Base-by-base conservation (phyloP, 164 flowering plant genomes). In the Stephania yunnanensis region DNA sequence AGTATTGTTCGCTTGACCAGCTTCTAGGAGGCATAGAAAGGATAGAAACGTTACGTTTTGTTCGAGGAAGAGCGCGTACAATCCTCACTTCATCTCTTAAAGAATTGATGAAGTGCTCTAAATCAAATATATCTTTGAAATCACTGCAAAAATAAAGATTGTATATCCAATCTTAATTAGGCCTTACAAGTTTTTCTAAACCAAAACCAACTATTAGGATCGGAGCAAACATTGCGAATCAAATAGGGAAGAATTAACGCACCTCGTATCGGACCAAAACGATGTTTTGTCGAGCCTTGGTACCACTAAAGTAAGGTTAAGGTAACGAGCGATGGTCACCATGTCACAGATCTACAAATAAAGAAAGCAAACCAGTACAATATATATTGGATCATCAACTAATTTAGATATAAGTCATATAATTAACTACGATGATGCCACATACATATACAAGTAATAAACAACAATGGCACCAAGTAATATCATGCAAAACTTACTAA, bases 181-280 rank as follows among this genome's bases (percentile, higher is more conserved):
- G 25, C 25, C 25, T 25, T 25, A 25, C 25, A 25, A 25, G 25
- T 25, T 25, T 25, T 25, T 25, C 25, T 25, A 25, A 25, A 25
- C 25, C 25, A 25, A 25, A 25, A 25, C 25, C 25, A 19, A n/a
- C n/a, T n/a, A n/a, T n/a, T n/a, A n/a, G n/a, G n/a, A n/a, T n/a
- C n/a, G n/a, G n/a, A n/a, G n/a, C n/a, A n/a, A n/a, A n/a, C n/a
- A n/a, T n/a, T n/a, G n/a, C 66, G 20, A 20, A 61, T 29, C 15
- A 69, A 29, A 20, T 2, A 74, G 58, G 19, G 61, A 1, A 31
- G 30, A 73, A 63, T 7, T 7, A 73, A 52, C 55, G 20, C 80
- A 91, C 98, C 98, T 93, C 30, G 91, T 87, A 78, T 94, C 98
- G 17, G 96, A 88, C 98, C 98, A 94, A 76, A 94, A 94, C 20